These are phyloP conservation scores for Copromyces sp. DNA, from an alignment of 495 filamentous ascomycete species.

Conservation along the genomic window DNA sequence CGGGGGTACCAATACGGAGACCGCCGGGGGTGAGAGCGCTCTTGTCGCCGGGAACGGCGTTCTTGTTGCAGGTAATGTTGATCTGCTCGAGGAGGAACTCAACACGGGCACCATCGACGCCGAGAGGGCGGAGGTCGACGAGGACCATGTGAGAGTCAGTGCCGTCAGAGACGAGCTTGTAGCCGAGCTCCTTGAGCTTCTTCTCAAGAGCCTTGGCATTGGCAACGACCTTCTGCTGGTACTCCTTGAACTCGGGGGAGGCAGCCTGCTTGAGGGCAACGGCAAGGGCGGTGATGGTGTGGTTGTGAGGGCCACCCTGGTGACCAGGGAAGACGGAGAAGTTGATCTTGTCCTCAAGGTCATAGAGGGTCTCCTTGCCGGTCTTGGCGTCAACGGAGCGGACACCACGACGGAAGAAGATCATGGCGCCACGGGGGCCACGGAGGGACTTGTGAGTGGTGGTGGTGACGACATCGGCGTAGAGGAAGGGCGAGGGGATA, in stretches of 20 bases:
- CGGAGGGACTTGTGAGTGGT: conserved; percentile 99
- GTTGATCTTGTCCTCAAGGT: conserved; percentile 95
- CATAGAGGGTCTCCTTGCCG: conserved; percentile 83
- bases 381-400: conserved; percentile 79
- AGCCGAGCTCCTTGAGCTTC: conserved; percentile 69
- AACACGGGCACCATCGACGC: conserved; percentile 86
- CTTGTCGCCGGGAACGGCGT: conserved; percentile 95
- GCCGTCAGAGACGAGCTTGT: conserved; percentile 90
- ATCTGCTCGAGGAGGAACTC: conserved; percentile 95
- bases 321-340: conserved; percentile 99
- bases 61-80: conserved; percentile 99
- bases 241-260: conserved; percentile 88
- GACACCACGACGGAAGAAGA: conserved; percentile 98
- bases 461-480: conserved; percentile 96
- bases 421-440: conserved; percentile 98
- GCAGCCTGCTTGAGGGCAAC: conserved; percentile 94
- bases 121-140: conserved; percentile 71
- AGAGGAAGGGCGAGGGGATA: conserved; percentile 86
- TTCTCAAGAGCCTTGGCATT: conserved; percentile 86
- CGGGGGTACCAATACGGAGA: conserved; percentile 91
- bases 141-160: conserved; percentile 99
- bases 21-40: conserved; percentile 90
- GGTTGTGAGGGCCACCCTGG: conserved; percentile 98
- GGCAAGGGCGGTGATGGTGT: conserved; percentile 97
- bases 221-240: conserved; percentile 84